Evolutionary conservation across 192 early-diverging fungal species (phyloP).

Genomic region (Dissophora ornata): DNA sequence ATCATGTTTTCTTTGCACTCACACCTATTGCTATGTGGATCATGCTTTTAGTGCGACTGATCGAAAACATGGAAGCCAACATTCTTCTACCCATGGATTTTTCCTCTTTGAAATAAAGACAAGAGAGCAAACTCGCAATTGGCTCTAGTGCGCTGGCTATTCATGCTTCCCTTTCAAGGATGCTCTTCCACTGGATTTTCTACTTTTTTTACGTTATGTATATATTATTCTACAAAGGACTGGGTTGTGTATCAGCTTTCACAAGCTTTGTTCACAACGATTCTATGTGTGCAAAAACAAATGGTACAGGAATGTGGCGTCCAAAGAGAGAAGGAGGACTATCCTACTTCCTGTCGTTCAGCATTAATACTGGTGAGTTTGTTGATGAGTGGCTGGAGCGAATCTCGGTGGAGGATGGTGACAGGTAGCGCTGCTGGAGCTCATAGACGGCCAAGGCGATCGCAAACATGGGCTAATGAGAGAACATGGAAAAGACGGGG

Average conservation of each 20-base stretch:
- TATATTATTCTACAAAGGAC: conserved; percentile 19
- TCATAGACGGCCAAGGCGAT: conserved; percentile 76
- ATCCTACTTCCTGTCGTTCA: conserved; percentile 19
- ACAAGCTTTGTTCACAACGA: neutral
- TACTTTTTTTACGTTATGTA: neutral
- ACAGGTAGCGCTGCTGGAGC: conserved; percentile 67
- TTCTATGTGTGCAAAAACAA: conserved; percentile 9
- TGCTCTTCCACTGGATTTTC: too few relatives aligned
- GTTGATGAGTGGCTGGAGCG: conserved; percentile 18
- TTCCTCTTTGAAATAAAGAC: conserved; percentile 45
- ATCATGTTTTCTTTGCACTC: too few relatives aligned
- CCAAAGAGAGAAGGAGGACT: neutral
- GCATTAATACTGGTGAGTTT: conserved; percentile 27
- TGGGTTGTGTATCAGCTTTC: too few relatives aligned
- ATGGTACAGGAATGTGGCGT: conserved; percentile 15
- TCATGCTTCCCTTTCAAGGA: too few relatives aligned
- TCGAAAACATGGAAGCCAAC: conserved; percentile 83
- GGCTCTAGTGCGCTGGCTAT: too few relatives aligned
- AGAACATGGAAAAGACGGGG: neutral
- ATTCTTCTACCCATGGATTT: conserved; percentile 75
- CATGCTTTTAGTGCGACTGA: conserved; percentile 74
- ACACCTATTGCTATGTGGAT: neutral
- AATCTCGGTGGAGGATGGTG: conserved; percentile 8
- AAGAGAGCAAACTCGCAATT: neutral
- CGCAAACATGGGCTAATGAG: conserved; percentile 63